Evolutionary conservation across 202 grass and related monocot genomes (phyloP).

Genomic region (Eragrostis tef): DNA sequence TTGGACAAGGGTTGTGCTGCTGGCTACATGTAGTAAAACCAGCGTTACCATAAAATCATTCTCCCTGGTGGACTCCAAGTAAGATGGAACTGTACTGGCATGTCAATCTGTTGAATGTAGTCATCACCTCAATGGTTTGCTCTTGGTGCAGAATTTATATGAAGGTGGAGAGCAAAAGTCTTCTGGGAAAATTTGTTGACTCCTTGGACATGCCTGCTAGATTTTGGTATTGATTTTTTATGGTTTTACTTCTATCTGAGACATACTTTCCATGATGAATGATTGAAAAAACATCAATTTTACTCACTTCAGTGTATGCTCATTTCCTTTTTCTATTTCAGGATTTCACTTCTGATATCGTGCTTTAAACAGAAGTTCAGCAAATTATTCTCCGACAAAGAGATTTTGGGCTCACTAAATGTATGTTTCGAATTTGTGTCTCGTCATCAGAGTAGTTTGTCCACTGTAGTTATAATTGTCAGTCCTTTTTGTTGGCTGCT

Average conservation of each 20-base stretch:
- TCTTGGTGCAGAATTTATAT: conserved; percentile 57
- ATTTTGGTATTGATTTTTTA: conserved; percentile 79
- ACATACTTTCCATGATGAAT: conserved; percentile 13
- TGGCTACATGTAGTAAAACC: conserved; percentile 79
- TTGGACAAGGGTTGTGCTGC: conserved; percentile 56
- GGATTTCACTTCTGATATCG: conserved; percentile 75
- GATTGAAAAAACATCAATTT: conserved; percentile 2
- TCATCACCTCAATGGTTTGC: conserved; percentile 29
- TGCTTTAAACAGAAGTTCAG: conserved; percentile 87
- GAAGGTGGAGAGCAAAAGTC: conserved; percentile 49
- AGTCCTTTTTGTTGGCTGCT: conserved; percentile 38
- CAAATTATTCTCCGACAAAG: conserved; percentile 63
- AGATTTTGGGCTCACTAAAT: conserved; percentile 82
- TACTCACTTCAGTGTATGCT: conserved; percentile 35
- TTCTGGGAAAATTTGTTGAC: conserved; percentile 63
- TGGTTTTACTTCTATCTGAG: conserved; percentile 29
- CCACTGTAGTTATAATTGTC: conserved; percentile 25
- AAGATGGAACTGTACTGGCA: conserved; percentile 45
- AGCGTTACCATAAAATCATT: conserved; percentile 66
- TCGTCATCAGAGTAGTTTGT: conserved; percentile 17
- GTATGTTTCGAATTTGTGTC: conserved; percentile 58
- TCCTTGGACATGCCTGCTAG: conserved; percentile 68
- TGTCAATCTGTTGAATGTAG: conserved; percentile 4
- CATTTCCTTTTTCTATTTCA: conserved; percentile 48
- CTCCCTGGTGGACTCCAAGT: conserved; percentile 69